A percentile compares a stretch with the other conserved stretches of the same genome.
Conservation (phyloP, 1,284 basidiomycete genomes). For the Cronartium ribicola region DNA sequence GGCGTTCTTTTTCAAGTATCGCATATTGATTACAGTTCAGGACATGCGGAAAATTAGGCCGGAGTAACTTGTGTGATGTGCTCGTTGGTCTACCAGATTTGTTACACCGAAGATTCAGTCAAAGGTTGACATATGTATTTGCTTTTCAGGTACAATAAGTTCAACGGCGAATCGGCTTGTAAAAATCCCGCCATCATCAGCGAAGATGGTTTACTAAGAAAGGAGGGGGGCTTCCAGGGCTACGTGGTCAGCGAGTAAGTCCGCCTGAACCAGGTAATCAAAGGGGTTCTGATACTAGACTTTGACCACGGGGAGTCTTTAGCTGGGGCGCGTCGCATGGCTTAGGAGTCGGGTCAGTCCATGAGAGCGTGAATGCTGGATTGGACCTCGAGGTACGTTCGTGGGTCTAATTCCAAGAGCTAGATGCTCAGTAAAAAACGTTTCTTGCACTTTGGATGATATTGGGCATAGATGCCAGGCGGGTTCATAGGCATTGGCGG, state of each 20-base stretch:
- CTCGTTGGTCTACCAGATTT: slow-evolving; percentile 2
- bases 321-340: slow-evolving; percentile 23
- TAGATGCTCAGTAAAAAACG: background rate
- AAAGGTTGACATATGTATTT: background rate
- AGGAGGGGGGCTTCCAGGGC: slow-evolving; percentile 49
- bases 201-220: slow-evolving; percentile 48
- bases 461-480: slow-evolving; percentile 15
- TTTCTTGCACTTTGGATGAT: background rate
- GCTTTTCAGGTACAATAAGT: slow-evolving; percentile 45
- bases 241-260: slow-evolving; percentile 48
- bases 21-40: background rate
- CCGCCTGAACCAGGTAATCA: too few relatives aligned
- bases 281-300: background rate
- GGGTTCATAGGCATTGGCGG: slow-evolving; percentile 2
- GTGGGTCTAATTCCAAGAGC: background rate
- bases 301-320: background rate
- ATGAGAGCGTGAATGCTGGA: slow-evolving; percentile 15
- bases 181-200: slow-evolving; percentile 48
- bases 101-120: background rate
- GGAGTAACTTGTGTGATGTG: slow-evolving; percentile 26
- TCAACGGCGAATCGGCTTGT: slow-evolving; percentile 47
- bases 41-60: background rate
- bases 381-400: slow-evolving; percentile 17
- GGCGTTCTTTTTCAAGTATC: background rate
- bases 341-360: background rate